A percentile compares a stretch with the other conserved stretches of the same genome.
Conservation (phyloP, 1,139 yeast genomes). For the Candida sanyaensis region DNA sequence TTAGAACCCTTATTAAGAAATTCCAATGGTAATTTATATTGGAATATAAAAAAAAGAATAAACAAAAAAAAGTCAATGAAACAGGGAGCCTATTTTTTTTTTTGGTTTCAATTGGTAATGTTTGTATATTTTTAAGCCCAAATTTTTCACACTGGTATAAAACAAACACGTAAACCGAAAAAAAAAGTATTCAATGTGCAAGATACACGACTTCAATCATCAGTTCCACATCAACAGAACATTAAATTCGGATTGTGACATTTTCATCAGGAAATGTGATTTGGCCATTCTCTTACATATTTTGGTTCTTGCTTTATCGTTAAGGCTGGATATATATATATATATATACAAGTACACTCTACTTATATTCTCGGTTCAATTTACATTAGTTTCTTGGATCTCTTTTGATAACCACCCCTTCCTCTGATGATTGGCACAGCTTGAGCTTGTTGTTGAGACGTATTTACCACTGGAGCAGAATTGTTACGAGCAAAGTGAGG, state of each 20-base stretch:
- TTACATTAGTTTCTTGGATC: conserved; percentile 39
- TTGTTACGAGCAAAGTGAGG: conserved; percentile 10
- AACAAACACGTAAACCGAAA: conserved; percentile 5
- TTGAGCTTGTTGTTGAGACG: conserved; percentile 2
- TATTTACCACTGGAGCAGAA: conserved; percentile 1
- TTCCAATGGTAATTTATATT: background rate
- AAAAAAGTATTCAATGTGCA: background rate
- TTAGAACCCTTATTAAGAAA: background rate
- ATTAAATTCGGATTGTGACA: too few species aligned
- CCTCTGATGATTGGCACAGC: conserved; percentile 43
- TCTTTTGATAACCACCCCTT: conserved; percentile 52
- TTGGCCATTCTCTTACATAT: too few species aligned
- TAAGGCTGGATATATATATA: background rate
- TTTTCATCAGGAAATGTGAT: too few species aligned
- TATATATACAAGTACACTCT: background rate
- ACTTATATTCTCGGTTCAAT: background rate
- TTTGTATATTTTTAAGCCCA: background rate
- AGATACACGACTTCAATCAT: too few species aligned
- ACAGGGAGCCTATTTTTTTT: background rate
- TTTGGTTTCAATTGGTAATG: conserved; percentile 4
- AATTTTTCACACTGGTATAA: background rate
- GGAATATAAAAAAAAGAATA: background rate
- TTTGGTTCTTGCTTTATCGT: too few species aligned
- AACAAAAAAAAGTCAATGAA: background rate
- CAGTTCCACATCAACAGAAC: too few species aligned